Evolutionary conservation across 495 filamentous ascomycete species (phyloP).

Genomic region (Symbiotaphrina buchneri): DNA sequence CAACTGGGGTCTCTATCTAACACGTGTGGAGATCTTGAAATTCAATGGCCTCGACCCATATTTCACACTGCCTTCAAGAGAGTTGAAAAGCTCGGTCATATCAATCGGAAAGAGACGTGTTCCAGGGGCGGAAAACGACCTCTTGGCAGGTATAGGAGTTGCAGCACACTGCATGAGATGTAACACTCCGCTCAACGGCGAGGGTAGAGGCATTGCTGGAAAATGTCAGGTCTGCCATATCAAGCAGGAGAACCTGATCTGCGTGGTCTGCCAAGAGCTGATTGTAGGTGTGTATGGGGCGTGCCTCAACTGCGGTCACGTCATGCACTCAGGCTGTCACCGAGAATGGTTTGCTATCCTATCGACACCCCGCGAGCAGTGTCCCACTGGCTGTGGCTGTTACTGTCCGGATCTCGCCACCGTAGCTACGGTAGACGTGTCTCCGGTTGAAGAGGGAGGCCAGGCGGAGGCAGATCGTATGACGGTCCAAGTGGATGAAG

Average conservation of each 20-base stretch:
- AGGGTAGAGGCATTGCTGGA: conserved; percentile 24
- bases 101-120: conserved; percentile 15
- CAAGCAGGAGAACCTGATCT: conserved; percentile 28
- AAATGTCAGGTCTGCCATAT: conserved; percentile 27
- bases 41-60: conserved; percentile 34
- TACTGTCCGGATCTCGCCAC: no score
- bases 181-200: conserved; percentile 21
- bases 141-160: conserved; percentile 29
- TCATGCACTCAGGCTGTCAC: conserved; percentile 28
- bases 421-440: no score
- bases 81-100: not conserved
- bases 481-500: not conserved
- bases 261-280: conserved; percentile 34
- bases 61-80: conserved; percentile 3
- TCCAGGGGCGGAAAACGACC: conserved; percentile 10
- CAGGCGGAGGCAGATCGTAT: no score
- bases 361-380: conserved; percentile 7
- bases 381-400: conserved; percentile 20
- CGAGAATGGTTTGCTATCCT: conserved; percentile 21
- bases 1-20: conserved; percentile 57
- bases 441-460: no score
- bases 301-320: conserved; percentile 38
- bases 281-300: conserved; percentile 30
- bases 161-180: conserved; percentile 34
- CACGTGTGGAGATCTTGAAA: conserved; percentile 63